Conservation (phyloP, 2,329 filamentous ascomycete species). For the Fusarium stilboides region DNA sequence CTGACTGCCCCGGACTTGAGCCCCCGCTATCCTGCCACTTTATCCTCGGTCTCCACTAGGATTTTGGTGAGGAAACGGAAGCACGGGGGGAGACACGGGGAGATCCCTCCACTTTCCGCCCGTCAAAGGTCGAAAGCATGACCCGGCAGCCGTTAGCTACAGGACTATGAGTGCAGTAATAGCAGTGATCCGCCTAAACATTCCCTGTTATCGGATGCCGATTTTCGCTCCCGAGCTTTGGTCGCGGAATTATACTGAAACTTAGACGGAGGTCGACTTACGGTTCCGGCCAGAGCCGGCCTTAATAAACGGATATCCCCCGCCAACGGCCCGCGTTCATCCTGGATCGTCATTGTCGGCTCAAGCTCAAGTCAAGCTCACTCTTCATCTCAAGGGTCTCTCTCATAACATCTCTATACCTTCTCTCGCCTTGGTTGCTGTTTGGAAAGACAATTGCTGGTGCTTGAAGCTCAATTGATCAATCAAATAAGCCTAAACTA, state of each 20-base stretch:
- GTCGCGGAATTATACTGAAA: constrained; percentile 21
- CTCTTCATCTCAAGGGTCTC: background rate
- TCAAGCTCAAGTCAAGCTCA: constrained; percentile 12
- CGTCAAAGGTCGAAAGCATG: constrained; percentile 4
- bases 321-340: constrained; percentile 41
- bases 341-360: constrained; percentile 32
- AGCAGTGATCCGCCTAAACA: constrained; percentile 1
- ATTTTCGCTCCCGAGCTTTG: constrained; percentile 46
- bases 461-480: constrained; percentile 34
- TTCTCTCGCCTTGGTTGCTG: background rate
- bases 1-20: constrained; percentile 41
- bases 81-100: constrained; percentile 12
- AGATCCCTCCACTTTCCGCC: constrained; percentile 27
- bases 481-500: constrained; percentile 9
- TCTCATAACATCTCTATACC: constrained; percentile 10
- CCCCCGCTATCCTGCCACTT: constrained; percentile 38
- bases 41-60: constrained; percentile 41
- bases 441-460: background rate
- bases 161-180: background rate
- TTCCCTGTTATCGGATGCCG: constrained; percentile 40
- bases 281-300: constrained; percentile 43
- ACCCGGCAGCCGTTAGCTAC: constrained; percentile 31
- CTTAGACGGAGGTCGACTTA: constrained; percentile 31
- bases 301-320: constrained; percentile 46
- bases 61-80: constrained; percentile 1